phyloP scores from a whole-genome alignment of 306 rosid genomes.

The Begonia peltatifolia region DNA sequence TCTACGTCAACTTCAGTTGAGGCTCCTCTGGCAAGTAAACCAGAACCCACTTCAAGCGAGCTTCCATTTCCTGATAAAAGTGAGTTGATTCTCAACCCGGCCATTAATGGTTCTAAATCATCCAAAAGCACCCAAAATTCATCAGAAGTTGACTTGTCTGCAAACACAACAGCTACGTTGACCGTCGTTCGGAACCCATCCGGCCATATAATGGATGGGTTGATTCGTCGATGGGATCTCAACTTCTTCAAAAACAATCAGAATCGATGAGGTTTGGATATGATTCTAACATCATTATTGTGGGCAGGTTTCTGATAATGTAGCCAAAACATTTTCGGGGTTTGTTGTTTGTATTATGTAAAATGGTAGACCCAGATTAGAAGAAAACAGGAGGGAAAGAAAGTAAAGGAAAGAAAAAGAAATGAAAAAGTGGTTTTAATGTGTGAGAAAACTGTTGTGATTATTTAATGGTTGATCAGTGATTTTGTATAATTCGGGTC shows the following conservation, averaged over 20 bases:
- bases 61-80: conserved; percentile 16
- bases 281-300: too few relatives aligned
- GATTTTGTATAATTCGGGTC: background rate
- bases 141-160: conserved; percentile 66
- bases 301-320: background rate
- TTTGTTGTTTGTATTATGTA: background rate
- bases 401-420: background rate
- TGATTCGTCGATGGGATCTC: conserved; percentile 88
- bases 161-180: conserved; percentile 68
- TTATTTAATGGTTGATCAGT: background rate
- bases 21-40: conserved; percentile 14
- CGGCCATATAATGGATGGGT: conserved; percentile 52
- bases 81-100: conserved; percentile 12
- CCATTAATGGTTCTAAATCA: conserved; percentile 15
- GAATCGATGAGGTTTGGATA: conserved; percentile 21
- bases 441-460: background rate
- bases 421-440: background rate
- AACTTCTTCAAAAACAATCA: conserved; percentile 55
- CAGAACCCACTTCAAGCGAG: conserved; percentile 23
- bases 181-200: conserved; percentile 59
- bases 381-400: background rate
- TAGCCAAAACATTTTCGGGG: background rate
- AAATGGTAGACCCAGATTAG: background rate
- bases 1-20: conserved; percentile 23
- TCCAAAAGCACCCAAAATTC: conserved; percentile 29